Percentiles rank a stretch among this genome's conserved stretches.
These are phyloP conservation scores for Acorus gramineus DNA, from an alignment of 106 monocot species.

Conservation along the genomic window DNA sequence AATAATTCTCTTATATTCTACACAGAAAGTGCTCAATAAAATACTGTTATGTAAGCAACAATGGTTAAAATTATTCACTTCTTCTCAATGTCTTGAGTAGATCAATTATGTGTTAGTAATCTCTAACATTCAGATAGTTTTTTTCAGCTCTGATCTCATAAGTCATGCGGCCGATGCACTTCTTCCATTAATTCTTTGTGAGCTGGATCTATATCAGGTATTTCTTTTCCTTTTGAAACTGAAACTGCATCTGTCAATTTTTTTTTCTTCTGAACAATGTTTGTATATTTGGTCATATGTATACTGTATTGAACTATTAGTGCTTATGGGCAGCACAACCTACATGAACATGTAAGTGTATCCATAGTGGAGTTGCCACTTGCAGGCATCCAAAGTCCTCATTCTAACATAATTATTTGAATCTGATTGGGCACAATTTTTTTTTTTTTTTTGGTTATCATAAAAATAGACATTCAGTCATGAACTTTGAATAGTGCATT, in stretches of 20 bases:
- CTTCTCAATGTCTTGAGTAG: neutral
- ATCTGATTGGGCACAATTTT: too few species aligned
- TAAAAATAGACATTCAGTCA: too few species aligned
- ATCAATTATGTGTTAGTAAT: neutral
- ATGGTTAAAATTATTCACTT: neutral
- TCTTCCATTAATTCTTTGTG: conserved; percentile 77
- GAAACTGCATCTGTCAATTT: neutral
- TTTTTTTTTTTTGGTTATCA: too few species aligned
- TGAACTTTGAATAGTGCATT: too few species aligned
- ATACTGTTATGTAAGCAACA: too few species aligned
- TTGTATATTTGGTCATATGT: neutral
- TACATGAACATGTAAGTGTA: too few species aligned
- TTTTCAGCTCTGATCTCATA: conserved; percentile 62
- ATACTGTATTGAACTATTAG: neutral
- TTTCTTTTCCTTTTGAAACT: neutral
- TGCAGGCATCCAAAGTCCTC: too few species aligned
- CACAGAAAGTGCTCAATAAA: too few species aligned
- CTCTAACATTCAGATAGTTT: neutral
- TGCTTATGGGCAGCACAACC: too few species aligned
- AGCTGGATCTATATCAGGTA: conserved; percentile 90
- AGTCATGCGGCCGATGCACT: conserved; percentile 87
- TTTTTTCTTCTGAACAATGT: neutral
- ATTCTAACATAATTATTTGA: too few species aligned
- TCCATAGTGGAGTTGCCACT: too few species aligned
- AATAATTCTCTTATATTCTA: too few species aligned